Percentiles rank a stretch among this genome's conserved stretches.
phyloP scores from a whole-genome alignment of 164 flowering plant genomes.

The Berberis vulgaris region DNA sequence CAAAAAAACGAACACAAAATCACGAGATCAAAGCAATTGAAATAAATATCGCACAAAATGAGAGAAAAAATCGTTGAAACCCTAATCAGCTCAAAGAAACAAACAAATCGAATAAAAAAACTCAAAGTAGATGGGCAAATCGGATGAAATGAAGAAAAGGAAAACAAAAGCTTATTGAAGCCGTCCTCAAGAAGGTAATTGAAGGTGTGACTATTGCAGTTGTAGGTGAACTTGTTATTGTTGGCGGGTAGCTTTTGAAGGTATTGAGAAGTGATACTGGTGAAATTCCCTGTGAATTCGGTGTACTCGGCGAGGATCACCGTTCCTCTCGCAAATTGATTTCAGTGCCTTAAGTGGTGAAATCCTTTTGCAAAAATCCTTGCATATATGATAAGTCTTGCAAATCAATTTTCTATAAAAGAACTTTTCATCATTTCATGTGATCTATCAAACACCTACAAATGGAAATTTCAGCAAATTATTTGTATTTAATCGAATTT shows the following conservation, averaged over 20 bases:
- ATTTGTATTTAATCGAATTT: too few species aligned
- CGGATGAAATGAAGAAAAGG: neutral
- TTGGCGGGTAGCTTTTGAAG: slow-evolving; percentile 17
- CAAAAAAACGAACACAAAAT: neutral
- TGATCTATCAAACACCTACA: too few species aligned
- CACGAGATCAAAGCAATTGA: neutral
- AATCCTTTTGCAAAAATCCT: too few species aligned
- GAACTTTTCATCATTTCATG: too few species aligned
- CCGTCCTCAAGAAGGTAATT: slow-evolving; percentile 16
- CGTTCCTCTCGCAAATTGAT: too few species aligned
- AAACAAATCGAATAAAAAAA: neutral
- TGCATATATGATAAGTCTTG: too few species aligned
- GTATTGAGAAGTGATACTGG: slow-evolving; percentile 15
- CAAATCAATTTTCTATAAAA: too few species aligned
- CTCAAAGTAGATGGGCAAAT: neutral
- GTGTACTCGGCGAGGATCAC: slow-evolving; percentile 11
- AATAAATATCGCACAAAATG: neutral
- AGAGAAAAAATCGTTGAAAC: neutral
- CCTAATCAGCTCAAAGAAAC: neutral
- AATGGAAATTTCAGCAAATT: too few species aligned
- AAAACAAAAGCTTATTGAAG: slow-evolving; percentile 10
- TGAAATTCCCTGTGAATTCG: slow-evolving; percentile 18
- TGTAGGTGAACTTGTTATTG: slow-evolving; percentile 20
- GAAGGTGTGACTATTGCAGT: slow-evolving; percentile 18
- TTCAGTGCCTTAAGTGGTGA: too few species aligned